Conservation (phyloP, 306 rosid genomes). For the Sesbania bispinosa region DNA sequence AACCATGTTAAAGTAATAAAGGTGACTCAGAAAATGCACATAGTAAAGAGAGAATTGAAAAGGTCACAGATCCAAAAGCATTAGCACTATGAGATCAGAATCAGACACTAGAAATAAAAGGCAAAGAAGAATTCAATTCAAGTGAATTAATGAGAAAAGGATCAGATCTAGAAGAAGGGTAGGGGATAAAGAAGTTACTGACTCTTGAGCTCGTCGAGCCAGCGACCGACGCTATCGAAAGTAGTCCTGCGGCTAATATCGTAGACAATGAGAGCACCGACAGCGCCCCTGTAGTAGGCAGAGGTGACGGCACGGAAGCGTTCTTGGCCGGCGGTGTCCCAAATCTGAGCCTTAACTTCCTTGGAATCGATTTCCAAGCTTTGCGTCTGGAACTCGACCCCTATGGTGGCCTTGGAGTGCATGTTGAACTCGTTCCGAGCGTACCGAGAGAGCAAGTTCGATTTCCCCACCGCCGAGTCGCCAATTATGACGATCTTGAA, state of each 20-base stretch:
- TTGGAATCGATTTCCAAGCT: slow-evolving; percentile 76
- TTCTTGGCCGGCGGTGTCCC: slow-evolving; percentile 99
- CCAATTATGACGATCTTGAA: slow-evolving; percentile 93
- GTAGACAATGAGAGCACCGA: slow-evolving; percentile 84
- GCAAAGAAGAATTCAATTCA: not conserved
- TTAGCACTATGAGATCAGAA: no score
- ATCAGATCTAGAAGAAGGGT: slow-evolving; percentile 12
- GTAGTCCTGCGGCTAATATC: slow-evolving; percentile 84
- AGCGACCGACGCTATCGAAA: slow-evolving; percentile 77
- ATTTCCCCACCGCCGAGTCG: slow-evolving; percentile 86
- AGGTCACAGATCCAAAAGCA: not conserved
- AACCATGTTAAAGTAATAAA: not conserved
- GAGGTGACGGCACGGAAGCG: slow-evolving; percentile 95
- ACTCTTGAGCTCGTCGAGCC: slow-evolving; percentile 98
- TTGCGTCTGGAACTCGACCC: slow-evolving; percentile 92
- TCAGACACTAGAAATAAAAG: no score
- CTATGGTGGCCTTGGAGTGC: slow-evolving; percentile 95
- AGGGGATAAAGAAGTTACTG: not conserved
- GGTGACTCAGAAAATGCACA: not conserved
- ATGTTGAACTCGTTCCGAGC: slow-evolving; percentile 83
- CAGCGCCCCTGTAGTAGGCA: slow-evolving; percentile 91
- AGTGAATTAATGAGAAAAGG: not conserved
- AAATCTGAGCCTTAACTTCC: slow-evolving; percentile 95
- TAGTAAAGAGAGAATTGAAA: not conserved
- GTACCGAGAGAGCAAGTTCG: slow-evolving; percentile 76